phyloP scores from a whole-genome alignment of 306 rosid genomes.

The Cajanus cajan region DNA sequence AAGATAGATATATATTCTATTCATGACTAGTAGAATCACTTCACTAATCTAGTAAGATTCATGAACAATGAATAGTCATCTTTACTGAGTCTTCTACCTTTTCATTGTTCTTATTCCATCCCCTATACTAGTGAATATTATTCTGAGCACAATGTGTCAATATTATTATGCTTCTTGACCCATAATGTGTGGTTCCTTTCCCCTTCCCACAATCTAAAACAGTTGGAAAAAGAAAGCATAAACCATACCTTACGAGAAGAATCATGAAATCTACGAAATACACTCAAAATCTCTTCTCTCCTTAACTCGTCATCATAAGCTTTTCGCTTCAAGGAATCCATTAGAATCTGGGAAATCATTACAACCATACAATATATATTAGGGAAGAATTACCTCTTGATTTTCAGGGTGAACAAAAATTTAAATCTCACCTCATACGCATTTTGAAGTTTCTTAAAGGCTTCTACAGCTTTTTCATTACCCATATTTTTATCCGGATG shows the following conservation, averaged over 20 bases:
- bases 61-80: constrained; percentile 2
- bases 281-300: constrained; percentile 81
- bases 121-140: background rate
- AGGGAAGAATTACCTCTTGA: constrained; percentile 25
- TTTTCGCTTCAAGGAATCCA: constrained; percentile 86
- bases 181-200: background rate
- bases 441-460: constrained; percentile 98
- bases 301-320: constrained; percentile 91
- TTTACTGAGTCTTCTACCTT: background rate
- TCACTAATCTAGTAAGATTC: constrained; percentile 20
- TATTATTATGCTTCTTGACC: background rate
- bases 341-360: constrained; percentile 62
- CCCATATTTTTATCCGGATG: constrained; percentile 99
- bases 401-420: constrained; percentile 13
- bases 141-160: background rate
- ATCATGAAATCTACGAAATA: constrained; percentile 72
- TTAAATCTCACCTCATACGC: constrained; percentile 79
- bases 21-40: constrained; percentile 18
- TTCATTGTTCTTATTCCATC: constrained; percentile 15
- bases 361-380: constrained; percentile 24
- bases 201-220: constrained; percentile 10
- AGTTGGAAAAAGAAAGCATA: constrained; percentile 6
- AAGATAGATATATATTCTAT: background rate
- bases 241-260: constrained; percentile 60
- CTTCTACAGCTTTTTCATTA: constrained; percentile 95